Percentiles rank a stretch among this genome's conserved stretches.
These are phyloP conservation scores for Lactarius hengduanensis DNA, from an alignment of 768 basidiomycete genomes.

Conservation along the genomic window DNA sequence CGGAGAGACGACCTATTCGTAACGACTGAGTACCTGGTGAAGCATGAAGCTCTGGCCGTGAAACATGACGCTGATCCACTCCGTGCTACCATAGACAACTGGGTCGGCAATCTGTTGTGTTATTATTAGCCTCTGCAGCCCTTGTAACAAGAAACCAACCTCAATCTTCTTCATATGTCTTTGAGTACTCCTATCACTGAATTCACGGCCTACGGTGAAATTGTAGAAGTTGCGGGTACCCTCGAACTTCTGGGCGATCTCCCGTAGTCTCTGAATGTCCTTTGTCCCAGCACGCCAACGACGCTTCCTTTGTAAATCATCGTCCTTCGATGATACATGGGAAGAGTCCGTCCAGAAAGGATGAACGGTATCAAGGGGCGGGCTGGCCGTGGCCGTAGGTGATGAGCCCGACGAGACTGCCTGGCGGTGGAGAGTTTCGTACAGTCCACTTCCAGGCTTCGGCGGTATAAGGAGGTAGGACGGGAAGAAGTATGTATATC, in stretches of 20 bases:
- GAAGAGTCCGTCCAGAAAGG: slow-evolving; percentile 60
- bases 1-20: slow-evolving; percentile 7
- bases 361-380: slow-evolving; percentile 37
- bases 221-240: slow-evolving; percentile 98
- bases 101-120: slow-evolving; percentile 69
- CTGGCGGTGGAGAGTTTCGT: slow-evolving; percentile 43
- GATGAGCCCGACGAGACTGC: slow-evolving; percentile 30
- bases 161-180: slow-evolving; percentile 88
- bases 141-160: slow-evolving; percentile 41
- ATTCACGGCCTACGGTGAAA: slow-evolving; percentile 88
- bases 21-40: slow-evolving; percentile 73
- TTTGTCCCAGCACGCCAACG: slow-evolving; percentile 62
- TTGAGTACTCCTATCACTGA: slow-evolving; percentile 75
- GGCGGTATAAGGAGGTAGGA: slow-evolving; percentile 92
- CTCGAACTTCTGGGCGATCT: slow-evolving; percentile 60
- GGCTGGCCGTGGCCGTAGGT: slow-evolving; percentile 15
- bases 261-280: slow-evolving; percentile 56
- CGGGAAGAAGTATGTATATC: slow-evolving; percentile 97
- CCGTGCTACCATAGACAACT: slow-evolving; percentile 84
- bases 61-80: slow-evolving; percentile 92
- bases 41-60: slow-evolving; percentile 99
- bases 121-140: not conserved
- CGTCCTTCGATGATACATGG: slow-evolving; percentile 43
- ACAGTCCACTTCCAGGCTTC: slow-evolving; percentile 66
- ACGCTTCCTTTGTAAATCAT: slow-evolving; percentile 65